Base-by-base conservation (phyloP, 441 rosid species). In the Erodium trifolium region DNA sequence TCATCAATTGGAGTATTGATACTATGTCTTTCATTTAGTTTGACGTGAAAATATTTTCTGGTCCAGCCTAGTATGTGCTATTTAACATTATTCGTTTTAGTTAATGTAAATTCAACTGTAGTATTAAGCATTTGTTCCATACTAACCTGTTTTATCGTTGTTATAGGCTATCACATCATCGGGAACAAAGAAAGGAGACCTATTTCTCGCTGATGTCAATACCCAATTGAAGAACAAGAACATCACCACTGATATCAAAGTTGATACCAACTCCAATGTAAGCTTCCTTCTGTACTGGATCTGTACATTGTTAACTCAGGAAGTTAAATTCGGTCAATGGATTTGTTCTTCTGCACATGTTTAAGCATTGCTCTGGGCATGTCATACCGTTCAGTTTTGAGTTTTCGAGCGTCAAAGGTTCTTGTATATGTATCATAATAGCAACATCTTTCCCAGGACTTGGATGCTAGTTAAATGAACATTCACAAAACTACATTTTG, bases 151-250 rank as follows among this genome's bases (percentile, higher is more conserved):
- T 18, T 57, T 23, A 0, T 57, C 27, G 27, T 7, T 69, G 55
- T 75, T 71, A 71, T 75, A 89, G 95, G 69, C 85, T 27, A 79
- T 89, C 57, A 85, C 92, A 8, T 80, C 88, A 31, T 64, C 87
- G 2, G 95, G 84, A 51, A 70, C 79, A 0, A 85, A 85, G 85
- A 89, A 89, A 75, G 90, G 86, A 45, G 87, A 82, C 9, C 64
- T 91, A 35, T 80, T 82, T 76, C 35, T 77, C 63, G 84, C 85
- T 72, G 90, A 80, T 78, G 78, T 80, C 55, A 82, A 78, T 72
- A 90, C 98, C 55, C 98, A 87, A 83, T 79, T 92, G 76, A 95
- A 86, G 87, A 88, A 85, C 78, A 95, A 82, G 82, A 95, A 92
- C 71, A 19, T 86, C 76, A 92, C 96, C 3, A 77, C 90, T 77